Conservation (phyloP, 2,329 filamentous ascomycete genomes). For the Hypoxylon sp. region DNA sequence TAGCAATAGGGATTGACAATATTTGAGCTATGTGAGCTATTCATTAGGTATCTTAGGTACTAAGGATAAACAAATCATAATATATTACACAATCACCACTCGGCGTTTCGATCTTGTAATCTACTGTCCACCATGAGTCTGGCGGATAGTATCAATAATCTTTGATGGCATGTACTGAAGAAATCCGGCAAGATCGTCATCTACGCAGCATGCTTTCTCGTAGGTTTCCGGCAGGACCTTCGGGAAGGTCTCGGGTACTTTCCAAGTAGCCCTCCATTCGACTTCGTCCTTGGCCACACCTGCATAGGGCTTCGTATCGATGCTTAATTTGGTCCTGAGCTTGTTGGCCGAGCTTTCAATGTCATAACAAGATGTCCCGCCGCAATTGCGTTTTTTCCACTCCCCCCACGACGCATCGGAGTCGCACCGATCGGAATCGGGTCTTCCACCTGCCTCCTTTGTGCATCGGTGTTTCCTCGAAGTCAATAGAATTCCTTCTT, state of each 20-base stretch:
- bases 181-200: constrained; percentile 17
- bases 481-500: constrained; percentile 40
- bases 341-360: neutral
- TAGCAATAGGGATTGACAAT: neutral
- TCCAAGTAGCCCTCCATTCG: neutral
- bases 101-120: neutral
- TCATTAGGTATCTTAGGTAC: neutral
- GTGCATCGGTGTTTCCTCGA: constrained; percentile 29
- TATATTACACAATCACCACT: neutral
- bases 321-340: neutral
- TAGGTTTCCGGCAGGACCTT: constrained; percentile 40
- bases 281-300: constrained; percentile 37
- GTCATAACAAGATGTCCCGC: constrained; percentile 46
- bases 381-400: constrained; percentile 49
- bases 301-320: constrained; percentile 20
- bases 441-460: neutral
- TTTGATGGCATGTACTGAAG: constrained; percentile 29
- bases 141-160: neutral
- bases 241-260: neutral
- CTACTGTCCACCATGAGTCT: neutral
- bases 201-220: constrained; percentile 47
- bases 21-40: neutral
- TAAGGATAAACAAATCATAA: neutral
- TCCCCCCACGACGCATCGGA: constrained; percentile 32
- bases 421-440: neutral